phyloP scores from a whole-genome alignment of 2,329 filamentous ascomycete species.

The Aspergillus proliferans region DNA sequence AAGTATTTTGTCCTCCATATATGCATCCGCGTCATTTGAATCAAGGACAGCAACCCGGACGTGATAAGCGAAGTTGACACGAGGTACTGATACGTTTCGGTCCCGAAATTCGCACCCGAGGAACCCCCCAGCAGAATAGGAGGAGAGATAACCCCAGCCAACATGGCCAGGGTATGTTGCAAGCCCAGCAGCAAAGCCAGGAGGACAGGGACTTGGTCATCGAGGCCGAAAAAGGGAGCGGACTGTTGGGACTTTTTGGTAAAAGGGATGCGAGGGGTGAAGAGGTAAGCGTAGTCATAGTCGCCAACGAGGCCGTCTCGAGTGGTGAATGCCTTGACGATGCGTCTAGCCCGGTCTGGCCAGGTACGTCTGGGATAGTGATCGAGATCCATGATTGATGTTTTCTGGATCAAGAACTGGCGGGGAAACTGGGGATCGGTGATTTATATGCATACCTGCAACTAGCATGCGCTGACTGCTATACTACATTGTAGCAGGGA shows the following conservation, averaged over 20 bases:
- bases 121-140: conserved; percentile 56
- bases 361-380: conserved; percentile 27
- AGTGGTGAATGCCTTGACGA: conserved; percentile 17
- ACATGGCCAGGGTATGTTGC: conserved; percentile 64
- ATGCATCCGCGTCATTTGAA: conserved; percentile 63
- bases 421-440: too few relatives aligned
- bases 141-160: conserved; percentile 56
- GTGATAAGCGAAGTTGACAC: conserved; percentile 65
- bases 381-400: too few relatives aligned
- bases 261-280: conserved; percentile 76
- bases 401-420: too few relatives aligned
- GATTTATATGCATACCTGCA: too few relatives aligned
- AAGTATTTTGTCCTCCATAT: conserved; percentile 58
- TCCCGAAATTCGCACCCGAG: conserved; percentile 52
- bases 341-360: conserved; percentile 27
- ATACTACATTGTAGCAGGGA: too few relatives aligned
- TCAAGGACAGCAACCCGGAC: conserved; percentile 57
- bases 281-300: conserved; percentile 88
- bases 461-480: too few relatives aligned
- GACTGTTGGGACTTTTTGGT: conserved; percentile 56
- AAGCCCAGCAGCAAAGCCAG: conserved; percentile 62
- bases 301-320: conserved; percentile 71
- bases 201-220: conserved; percentile 62
- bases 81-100: conserved; percentile 55
- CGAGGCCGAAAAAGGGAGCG: conserved; percentile 65